Percentiles rank a stretch among this genome's conserved stretches.
Conservation (phyloP, 768 basidiomycete species). For the Kwoniella dendrophila region DNA sequence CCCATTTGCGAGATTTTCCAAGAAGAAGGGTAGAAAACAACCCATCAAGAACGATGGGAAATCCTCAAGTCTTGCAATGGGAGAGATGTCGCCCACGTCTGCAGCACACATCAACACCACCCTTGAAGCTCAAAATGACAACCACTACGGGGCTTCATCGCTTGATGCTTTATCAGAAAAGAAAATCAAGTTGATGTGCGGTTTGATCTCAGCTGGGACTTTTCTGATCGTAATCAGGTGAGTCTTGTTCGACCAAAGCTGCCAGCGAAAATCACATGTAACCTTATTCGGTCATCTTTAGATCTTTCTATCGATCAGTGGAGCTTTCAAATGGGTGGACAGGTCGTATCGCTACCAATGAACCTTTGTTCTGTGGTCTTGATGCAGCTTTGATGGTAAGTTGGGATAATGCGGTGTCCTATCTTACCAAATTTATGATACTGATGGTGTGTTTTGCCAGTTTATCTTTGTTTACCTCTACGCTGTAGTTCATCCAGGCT, state of each 20-base stretch:
- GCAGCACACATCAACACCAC: not conserved
- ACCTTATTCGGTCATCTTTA: not conserved
- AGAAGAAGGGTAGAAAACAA: not conserved
- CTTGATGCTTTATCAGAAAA: not conserved
- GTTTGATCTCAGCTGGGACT: constrained; percentile 30
- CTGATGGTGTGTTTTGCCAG: not conserved
- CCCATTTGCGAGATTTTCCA: not conserved
- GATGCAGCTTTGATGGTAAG: constrained; percentile 49
- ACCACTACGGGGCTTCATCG: not conserved
- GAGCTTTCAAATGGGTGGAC: constrained; percentile 61
- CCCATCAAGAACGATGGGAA: not conserved
- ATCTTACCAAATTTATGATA: too few relatives aligned
- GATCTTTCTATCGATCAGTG: constrained; percentile 61
- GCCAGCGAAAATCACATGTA: not conserved
- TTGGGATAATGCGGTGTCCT: too few relatives aligned
- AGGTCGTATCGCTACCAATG: constrained; percentile 61
- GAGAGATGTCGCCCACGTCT: not conserved
- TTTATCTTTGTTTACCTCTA: constrained; percentile 16
- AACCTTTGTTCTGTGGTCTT: constrained; percentile 52
- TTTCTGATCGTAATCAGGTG: constrained; percentile 61
- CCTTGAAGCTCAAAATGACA: too few relatives aligned
- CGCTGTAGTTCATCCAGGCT: constrained; percentile 10
- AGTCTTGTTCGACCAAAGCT: not conserved
- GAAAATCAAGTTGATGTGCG: constrained; percentile 9
- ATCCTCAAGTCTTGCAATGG: not conserved